A percentile compares a stretch with the other conserved stretches of the same genome.
Conservation (phyloP, 2,329 filamentous ascomycete species). For the Ophiocordyceps sinensis region DNA sequence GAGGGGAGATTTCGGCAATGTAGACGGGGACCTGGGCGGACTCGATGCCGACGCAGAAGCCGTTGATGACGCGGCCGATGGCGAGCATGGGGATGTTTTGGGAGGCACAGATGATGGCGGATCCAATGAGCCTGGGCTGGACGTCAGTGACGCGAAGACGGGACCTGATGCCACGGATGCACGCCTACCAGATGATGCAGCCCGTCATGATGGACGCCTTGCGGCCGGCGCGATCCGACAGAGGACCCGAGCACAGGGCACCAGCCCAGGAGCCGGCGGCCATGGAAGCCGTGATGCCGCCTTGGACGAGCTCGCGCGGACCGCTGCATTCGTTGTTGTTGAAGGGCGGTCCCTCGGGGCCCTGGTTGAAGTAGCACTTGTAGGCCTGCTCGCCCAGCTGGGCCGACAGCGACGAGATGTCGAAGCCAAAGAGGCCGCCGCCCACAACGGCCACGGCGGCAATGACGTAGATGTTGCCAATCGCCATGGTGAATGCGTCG, state of each 20-base stretch:
- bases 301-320: conserved; percentile 27
- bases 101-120: conserved; percentile 27
- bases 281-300: conserved; percentile 36
- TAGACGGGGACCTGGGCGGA: conserved; percentile 59
- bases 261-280: conserved; percentile 37
- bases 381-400: conserved; percentile 20
- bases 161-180: neutral
- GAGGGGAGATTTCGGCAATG: conserved; percentile 47
- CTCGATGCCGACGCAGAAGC: conserved; percentile 48
- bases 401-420: conserved; percentile 42
- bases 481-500: conserved; percentile 8
- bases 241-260: conserved; percentile 29
- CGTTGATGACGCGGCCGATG: conserved; percentile 47
- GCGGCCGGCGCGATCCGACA: conserved; percentile 34
- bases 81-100: conserved; percentile 36
- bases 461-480: conserved; percentile 21
- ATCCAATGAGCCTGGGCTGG: conserved; percentile 29
- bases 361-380: conserved; percentile 23
- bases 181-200: conserved; percentile 32
- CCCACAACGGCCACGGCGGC: conserved; percentile 21
- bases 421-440: conserved; percentile 35
- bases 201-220: conserved; percentile 37
- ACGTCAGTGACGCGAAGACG: neutral
- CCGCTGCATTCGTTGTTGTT: conserved; percentile 16
- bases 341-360: conserved; percentile 16